These are phyloP conservation scores for Saccharum spontaneum DNA, from an alignment of 176 grass and related monocot genomes.

Conservation along the genomic window DNA sequence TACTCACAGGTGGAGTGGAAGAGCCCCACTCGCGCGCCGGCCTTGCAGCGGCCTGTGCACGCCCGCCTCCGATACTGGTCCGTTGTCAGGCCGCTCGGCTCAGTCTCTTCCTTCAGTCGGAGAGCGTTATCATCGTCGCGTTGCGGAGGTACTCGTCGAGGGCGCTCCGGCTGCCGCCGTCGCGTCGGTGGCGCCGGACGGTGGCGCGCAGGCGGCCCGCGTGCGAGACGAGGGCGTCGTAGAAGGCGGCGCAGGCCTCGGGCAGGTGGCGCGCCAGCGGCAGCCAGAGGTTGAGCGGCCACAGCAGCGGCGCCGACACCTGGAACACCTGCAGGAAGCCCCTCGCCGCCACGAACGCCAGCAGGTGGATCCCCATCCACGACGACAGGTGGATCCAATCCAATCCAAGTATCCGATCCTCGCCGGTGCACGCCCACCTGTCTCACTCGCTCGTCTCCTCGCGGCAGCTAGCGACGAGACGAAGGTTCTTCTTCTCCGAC, in stretches of 20 bases:
- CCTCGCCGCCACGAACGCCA: conserved; percentile 29
- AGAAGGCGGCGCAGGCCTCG: conserved; percentile 34
- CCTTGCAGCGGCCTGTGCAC: background rate
- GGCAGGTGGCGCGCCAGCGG: conserved; percentile 32
- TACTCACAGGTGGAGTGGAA: background rate
- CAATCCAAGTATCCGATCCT: background rate
- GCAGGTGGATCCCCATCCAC: conserved; percentile 44
- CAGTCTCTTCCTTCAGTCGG: background rate
- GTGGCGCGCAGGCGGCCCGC: conserved; percentile 21
- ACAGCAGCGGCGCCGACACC: conserved; percentile 35
- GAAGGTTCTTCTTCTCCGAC: no score
- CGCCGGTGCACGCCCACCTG: background rate
- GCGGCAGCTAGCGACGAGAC: no score
- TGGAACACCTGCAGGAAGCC: conserved; percentile 35
- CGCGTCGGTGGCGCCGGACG: background rate
- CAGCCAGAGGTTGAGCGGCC: conserved; percentile 39
- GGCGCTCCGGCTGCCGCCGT: no score
- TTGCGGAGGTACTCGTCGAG: conserved; percentile 25
- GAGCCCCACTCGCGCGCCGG: no score
- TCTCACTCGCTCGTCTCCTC: no score
- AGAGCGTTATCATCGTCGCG: conserved; percentile 19
- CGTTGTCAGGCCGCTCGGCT: no score
- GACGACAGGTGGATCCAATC: no score
- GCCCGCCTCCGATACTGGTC: no score
- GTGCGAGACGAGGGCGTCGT: conserved; percentile 6